Evolutionary conservation across 1,284 basidiomycete genomes (phyloP).

Genomic region (Austroboletus novae-zelandiae): DNA sequence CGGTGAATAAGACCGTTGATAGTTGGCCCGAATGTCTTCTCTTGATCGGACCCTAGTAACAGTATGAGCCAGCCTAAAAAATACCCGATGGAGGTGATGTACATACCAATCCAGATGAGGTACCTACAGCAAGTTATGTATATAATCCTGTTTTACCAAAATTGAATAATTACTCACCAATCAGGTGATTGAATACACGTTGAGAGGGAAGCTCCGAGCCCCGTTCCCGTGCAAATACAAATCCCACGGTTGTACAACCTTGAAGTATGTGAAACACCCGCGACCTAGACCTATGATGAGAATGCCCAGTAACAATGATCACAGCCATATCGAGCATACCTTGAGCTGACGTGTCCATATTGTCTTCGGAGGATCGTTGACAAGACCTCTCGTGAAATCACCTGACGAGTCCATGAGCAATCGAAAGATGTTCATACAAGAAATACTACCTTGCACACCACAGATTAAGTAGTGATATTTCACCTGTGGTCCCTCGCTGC

Average conservation of each 20-base stretch:
- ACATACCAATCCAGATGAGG: constrained; percentile 74
- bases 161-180: constrained; percentile 46
- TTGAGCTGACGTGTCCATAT: constrained; percentile 80
- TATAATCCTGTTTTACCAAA: constrained; percentile 9
- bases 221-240: constrained; percentile 76
- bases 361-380: too few relatives aligned
- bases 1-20: constrained; percentile 66
- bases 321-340: constrained; percentile 37
- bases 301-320: background rate
- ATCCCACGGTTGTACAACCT: constrained; percentile 71
- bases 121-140: constrained; percentile 43
- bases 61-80: constrained; percentile 2
- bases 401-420: too few relatives aligned
- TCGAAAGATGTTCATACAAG: too few relatives aligned
- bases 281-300: constrained; percentile 47
- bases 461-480: too few relatives aligned
- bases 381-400: too few relatives aligned
- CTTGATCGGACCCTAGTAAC: constrained; percentile 64
- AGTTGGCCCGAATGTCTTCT: constrained; percentile 76
- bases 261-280: constrained; percentile 77
- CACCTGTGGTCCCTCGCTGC: constrained; percentile 63
- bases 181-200: constrained; percentile 69
- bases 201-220: constrained; percentile 71
- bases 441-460: too few relatives aligned
- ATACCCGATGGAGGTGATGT: background rate